Percentiles rank a stretch among this genome's conserved stretches.
phyloP scores from a whole-genome alignment of 2,329 filamentous ascomycete species.

The Neonectria faginata region DNA sequence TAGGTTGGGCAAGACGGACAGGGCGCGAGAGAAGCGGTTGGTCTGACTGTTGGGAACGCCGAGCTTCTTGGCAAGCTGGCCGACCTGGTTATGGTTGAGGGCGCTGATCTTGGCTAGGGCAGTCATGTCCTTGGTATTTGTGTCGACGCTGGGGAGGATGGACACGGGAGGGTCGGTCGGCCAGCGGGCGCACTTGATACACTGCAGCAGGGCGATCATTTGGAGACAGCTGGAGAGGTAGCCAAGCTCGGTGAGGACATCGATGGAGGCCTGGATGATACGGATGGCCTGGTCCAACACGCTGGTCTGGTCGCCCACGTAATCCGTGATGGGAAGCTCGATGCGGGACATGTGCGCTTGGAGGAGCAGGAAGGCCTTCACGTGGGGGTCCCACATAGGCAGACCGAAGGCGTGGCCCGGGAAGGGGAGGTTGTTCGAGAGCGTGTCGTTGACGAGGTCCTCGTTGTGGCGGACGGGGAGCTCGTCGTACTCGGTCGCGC shows the following conservation, averaged over 20 bases:
- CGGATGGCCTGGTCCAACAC: slow-evolving; percentile 97
- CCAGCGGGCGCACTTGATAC: slow-evolving; percentile 93
- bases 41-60: slow-evolving; percentile 59
- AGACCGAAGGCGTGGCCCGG: slow-evolving; percentile 72
- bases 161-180: slow-evolving; percentile 82
- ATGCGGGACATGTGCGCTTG: slow-evolving; percentile 96
- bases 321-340: slow-evolving; percentile 93
- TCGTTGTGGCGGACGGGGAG: slow-evolving; percentile 98
- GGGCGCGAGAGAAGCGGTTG: slow-evolving; percentile 67
- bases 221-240: slow-evolving; percentile 79
- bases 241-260: slow-evolving; percentile 91
- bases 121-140: slow-evolving; percentile 56
- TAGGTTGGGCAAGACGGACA: slow-evolving; percentile 76
- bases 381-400: slow-evolving; percentile 98
- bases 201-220: slow-evolving; percentile 90
- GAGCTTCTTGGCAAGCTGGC: slow-evolving; percentile 63
- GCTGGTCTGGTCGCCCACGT: slow-evolving; percentile 90
- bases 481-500: slow-evolving; percentile 96
- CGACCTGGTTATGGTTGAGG: slow-evolving; percentile 51
- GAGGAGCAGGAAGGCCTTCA: slow-evolving; percentile 93
- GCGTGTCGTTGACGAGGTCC: slow-evolving; percentile 93
- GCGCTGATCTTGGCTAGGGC: slow-evolving; percentile 58
- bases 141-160: slow-evolving; percentile 80
- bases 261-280: slow-evolving; percentile 95
- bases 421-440: slow-evolving; percentile 83